Base-by-base conservation (phyloP, 73 alveolate species). In the Diophrys sp. region DNA sequence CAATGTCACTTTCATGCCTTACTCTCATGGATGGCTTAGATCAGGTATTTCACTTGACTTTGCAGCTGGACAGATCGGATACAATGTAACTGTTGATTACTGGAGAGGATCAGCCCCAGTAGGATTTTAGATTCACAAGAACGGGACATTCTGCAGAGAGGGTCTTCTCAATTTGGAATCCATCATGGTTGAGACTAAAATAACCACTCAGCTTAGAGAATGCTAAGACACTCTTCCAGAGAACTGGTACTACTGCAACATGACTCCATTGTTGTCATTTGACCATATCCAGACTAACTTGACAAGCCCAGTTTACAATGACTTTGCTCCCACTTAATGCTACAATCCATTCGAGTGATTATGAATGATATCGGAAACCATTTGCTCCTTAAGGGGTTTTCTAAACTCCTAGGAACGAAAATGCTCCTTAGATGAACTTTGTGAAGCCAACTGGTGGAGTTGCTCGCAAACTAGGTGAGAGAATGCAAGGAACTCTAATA, bases 191-290 rank as follows among this genome's bases (percentile, higher is more conserved):
- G 62, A 44, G 18, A 44, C 62, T 44, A 44, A 18, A 44, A 11
- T 44, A 5, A 44, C 5, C 18, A 44, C 62, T 11, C 18, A 44
- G 18, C 18, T 44, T 5, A 44, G 62, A 44, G 5, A 44, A 44
- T 44, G 62, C 62, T 44, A 44, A 44, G 62, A 44, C 18, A 44
- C 62, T 44, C 62, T 44, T 44, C 62, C 62, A 44, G 62, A 44
- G 18, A 44, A 44, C 18, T 44, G 62, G 62, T 44, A 44, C 18
- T 5, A 18, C 5, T 44, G 62, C 62, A 44, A 5, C 5, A 44
- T 44, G 62, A 44, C 62, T 44, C 62, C 62, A 44, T 44, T 44
- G 18, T 18, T 44, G n/a, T 11, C 62, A 44, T 5, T 44, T 11
- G 62, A 44, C 18, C 62, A 44, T 44, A 44, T 44, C 62, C 18